Evolutionary conservation across 805 yeast species (phyloP).

Genomic region (Candida jianshihensis): DNA sequence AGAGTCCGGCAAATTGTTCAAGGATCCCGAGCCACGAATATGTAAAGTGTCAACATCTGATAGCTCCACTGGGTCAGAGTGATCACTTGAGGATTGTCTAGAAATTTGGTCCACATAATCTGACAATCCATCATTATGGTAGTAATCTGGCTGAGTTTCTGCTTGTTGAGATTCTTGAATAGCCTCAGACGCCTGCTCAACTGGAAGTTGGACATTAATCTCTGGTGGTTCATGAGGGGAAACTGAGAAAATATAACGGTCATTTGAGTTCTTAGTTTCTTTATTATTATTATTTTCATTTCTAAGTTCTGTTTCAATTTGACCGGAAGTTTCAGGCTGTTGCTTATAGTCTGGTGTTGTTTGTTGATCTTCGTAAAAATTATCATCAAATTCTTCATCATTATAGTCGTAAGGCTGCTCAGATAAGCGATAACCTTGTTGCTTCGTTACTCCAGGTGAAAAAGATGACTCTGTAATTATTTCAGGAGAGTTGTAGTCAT

Average conservation of each 20-base stretch:
- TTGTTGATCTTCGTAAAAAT: neutral
- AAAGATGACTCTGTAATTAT: too few relatives aligned
- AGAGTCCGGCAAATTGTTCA: slow-evolving; percentile 2
- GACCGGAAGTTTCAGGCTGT: neutral
- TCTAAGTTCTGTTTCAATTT: neutral
- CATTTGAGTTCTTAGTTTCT: too few relatives aligned
- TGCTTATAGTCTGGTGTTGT: neutral
- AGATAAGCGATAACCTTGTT: slow-evolving; percentile 3
- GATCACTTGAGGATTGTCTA: slow-evolving; percentile 5
- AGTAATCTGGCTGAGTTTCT: too few relatives aligned
- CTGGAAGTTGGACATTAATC: too few relatives aligned
- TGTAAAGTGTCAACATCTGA: slow-evolving; percentile 22
- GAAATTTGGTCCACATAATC: neutral
- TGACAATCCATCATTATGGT: too few relatives aligned
- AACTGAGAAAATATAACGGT: too few relatives aligned
- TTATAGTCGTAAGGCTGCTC: slow-evolving; percentile 4
- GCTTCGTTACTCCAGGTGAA: too few relatives aligned
- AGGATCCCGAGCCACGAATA: slow-evolving; percentile 10
- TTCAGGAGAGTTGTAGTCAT: too few relatives aligned
- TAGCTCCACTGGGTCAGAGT: slow-evolving; percentile 12
- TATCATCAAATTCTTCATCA: slow-evolving; percentile 2
- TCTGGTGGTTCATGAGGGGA: too few relatives aligned
- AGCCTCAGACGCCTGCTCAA: too few relatives aligned
- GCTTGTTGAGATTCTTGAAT: too few relatives aligned
- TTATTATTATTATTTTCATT: neutral